A percentile compares a stretch with the other conserved stretches of the same genome.
Conservation (phyloP, 257 asterid genomes). For the Solanum sitiens region DNA sequence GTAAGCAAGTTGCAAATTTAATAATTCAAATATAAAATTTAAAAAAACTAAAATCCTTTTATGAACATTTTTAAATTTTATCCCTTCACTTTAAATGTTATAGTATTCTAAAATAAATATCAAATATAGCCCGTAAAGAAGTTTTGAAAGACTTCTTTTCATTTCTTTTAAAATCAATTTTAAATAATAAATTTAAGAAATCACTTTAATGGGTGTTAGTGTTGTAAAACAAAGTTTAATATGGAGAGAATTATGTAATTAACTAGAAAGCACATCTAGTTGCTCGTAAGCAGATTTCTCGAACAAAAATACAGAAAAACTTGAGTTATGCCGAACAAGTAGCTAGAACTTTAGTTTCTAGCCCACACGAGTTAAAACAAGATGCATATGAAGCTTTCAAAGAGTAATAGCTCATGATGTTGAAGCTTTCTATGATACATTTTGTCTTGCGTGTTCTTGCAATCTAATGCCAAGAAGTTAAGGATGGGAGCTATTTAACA, state of each 20-base stretch:
- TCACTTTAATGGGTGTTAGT: not conserved
- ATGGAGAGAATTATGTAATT: no score
- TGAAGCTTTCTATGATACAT: not conserved
- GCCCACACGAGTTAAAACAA: not conserved
- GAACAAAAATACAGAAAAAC: not conserved
- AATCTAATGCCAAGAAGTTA: not conserved
- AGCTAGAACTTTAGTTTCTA: not conserved
- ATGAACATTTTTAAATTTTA: no score
- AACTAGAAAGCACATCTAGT: not conserved
- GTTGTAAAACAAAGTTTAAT: not conserved
- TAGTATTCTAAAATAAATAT: not conserved
- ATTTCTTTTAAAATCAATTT: not conserved
- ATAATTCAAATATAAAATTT: no score
- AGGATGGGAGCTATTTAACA: no score
- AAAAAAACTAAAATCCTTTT: no score
- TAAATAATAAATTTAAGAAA: no score
- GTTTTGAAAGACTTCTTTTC: not conserved
- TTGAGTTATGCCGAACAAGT: not conserved
- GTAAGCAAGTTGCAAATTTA: no score
- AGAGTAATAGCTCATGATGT: not conserved
- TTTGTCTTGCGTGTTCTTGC: not conserved
- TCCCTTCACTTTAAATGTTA: not conserved
- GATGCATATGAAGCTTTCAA: not conserved
- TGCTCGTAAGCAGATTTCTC: not conserved
- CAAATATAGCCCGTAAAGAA: not conserved